phyloP scores from a whole-genome alignment of 768 basidiomycete genomes.

The Termitomyces sp. region DNA sequence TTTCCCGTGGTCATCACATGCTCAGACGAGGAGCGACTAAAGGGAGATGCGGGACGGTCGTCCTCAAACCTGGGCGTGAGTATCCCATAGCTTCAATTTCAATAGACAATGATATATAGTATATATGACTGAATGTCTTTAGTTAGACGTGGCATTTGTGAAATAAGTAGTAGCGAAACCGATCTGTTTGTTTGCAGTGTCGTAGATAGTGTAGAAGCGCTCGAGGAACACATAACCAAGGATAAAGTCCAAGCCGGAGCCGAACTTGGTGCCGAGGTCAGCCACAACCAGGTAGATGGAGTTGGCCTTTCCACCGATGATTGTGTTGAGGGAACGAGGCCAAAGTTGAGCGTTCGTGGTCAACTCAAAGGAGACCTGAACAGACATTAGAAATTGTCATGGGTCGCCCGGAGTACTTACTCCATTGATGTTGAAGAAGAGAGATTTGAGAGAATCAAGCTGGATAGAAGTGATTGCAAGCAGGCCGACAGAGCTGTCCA shows the following conservation, averaged over 20 bases:
- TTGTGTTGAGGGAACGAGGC: slow-evolving; percentile 32
- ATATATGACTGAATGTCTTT: slow-evolving; percentile 6
- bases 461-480: slow-evolving; percentile 50
- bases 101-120: no score
- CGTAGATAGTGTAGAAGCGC: slow-evolving; percentile 66
- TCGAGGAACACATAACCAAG: slow-evolving; percentile 52
- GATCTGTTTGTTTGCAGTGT: slow-evolving; percentile 53
- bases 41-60: no score
- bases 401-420: slow-evolving; percentile 27
- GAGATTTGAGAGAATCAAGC: slow-evolving; percentile 47
- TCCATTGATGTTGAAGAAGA: slow-evolving; percentile 54
- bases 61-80: no score
- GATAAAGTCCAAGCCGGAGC: slow-evolving; percentile 52
- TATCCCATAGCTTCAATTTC: no score
- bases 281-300: slow-evolving; percentile 33
- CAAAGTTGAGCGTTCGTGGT: slow-evolving; percentile 38
- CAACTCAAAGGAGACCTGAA: slow-evolving; percentile 34
- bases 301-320: slow-evolving; percentile 29
- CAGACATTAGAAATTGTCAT: neutral
- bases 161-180: slow-evolving; percentile 54
- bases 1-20: no score
- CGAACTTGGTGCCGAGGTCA: slow-evolving; percentile 35
- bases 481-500: slow-evolving; percentile 42
- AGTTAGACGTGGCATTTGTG: slow-evolving; percentile 46
- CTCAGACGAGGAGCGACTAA: no score